Percentiles rank a stretch among this genome's conserved stretches.
Conservation (phyloP, 441 rosid species). For the Viola pubescens region DNA sequence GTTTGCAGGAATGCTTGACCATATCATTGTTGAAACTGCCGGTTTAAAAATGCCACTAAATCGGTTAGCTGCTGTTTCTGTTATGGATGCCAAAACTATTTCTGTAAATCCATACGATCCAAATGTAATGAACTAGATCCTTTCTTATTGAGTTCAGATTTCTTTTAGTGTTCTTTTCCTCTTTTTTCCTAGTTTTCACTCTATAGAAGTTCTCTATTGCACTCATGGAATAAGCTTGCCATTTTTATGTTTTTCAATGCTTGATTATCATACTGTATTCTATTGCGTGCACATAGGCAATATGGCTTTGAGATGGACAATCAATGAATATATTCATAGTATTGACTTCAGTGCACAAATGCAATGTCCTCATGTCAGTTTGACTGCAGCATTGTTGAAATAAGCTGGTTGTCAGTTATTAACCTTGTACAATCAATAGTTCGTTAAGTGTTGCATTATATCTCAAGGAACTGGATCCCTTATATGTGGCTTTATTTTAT, state of each 20-base stretch:
- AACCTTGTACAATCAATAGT: not conserved
- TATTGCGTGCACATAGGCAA: too few relatives aligned
- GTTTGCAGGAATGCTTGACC: slow-evolving; percentile 81
- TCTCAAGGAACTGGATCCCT: not conserved
- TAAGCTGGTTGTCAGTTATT: not conserved
- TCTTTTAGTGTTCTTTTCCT: not conserved
- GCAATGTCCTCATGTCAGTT: not conserved
- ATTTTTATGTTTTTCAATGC: not conserved
- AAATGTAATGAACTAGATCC: slow-evolving; percentile 29
- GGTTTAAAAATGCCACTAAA: slow-evolving; percentile 71
- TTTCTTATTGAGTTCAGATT: not conserved
- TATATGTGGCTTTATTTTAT: not conserved
- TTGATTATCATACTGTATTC: too few relatives aligned
- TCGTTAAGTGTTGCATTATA: not conserved
- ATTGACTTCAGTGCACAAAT: not conserved
- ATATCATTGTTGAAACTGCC: slow-evolving; percentile 69
- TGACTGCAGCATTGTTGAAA: not conserved
- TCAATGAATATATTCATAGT: not conserved
- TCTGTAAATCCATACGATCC: slow-evolving; percentile 71
- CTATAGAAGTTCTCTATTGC: not conserved
- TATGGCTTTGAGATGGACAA: slow-evolving; percentile 1
- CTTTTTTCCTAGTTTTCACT: not conserved
- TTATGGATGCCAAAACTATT: slow-evolving; percentile 56
- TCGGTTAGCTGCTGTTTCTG: slow-evolving; percentile 80
- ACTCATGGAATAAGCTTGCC: not conserved